Percentiles rank a stretch among this genome's conserved stretches.
Conservation (phyloP, 257 asterid genomes). For the Fraxinus americana region DNA sequence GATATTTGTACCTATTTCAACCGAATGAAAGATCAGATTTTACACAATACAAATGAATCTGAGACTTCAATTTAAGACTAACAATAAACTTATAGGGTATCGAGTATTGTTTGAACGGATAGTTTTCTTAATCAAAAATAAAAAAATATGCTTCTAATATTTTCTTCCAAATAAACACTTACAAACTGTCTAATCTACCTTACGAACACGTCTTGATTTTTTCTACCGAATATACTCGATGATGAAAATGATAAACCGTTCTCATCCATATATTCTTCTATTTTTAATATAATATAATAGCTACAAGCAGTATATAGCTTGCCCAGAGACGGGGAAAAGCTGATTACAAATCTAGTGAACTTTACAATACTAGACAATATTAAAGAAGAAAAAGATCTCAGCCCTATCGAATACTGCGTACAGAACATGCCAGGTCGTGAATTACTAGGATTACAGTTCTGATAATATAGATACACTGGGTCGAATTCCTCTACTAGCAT, state of each 20-base stretch:
- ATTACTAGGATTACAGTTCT: not conserved
- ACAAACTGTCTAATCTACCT: too few species aligned
- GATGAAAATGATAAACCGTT: not conserved
- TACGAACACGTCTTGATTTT: too few species aligned
- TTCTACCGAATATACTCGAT: too few species aligned
- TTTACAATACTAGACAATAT: not conserved
- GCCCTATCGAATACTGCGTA: not conserved
- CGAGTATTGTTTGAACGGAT: too few species aligned
- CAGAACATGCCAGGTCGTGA: not conserved
- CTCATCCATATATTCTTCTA: not conserved
- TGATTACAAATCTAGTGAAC: not conserved
- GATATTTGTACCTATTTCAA: not conserved
- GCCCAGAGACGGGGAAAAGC: not conserved
- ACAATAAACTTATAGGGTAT: too few species aligned
- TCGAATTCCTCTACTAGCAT: not conserved
- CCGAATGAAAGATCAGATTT: not conserved
- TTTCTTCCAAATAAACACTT: too few species aligned
- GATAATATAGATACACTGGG: not conserved
- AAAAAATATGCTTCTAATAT: too few species aligned
- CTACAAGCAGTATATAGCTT: not conserved
- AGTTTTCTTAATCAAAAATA: too few species aligned
- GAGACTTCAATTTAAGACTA: too few species aligned
- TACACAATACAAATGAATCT: not conserved
- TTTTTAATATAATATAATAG: too few species aligned
- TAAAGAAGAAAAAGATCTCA: not conserved